These are phyloP conservation scores for Cladosporium sp. DNA, from an alignment of 2,329 filamentous ascomycete species.

Conservation along the genomic window DNA sequence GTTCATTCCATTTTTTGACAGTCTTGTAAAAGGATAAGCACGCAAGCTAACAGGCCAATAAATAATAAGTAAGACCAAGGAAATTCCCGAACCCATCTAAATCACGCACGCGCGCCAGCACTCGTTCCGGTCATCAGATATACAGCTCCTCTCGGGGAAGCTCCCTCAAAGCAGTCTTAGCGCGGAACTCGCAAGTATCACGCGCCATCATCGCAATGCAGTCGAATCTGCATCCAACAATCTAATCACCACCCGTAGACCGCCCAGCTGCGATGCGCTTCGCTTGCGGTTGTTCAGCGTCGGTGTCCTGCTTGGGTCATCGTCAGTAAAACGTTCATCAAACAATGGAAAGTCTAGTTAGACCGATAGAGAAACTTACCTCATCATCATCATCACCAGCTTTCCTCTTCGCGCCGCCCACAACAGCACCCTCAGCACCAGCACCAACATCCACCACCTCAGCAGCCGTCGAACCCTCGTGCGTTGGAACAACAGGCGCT, in stretches of 20 bases:
- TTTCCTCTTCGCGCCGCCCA: slow-evolving; percentile 35
- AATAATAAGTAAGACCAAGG: background rate
- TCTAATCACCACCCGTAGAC: background rate
- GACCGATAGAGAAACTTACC: background rate
- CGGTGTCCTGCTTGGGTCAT: slow-evolving; percentile 4
- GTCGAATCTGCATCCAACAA: background rate
- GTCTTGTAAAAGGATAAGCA: too few relatives aligned
- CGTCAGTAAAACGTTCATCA: slow-evolving; percentile 1
- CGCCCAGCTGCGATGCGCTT: slow-evolving; percentile 4
- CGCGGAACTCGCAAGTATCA: background rate
- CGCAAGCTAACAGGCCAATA: background rate
- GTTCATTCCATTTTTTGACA: too few relatives aligned
- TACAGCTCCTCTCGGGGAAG: background rate
- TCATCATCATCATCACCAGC: slow-evolving; percentile 29
- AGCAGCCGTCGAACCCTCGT: slow-evolving; percentile 3
- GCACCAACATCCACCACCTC: slow-evolving; percentile 6
- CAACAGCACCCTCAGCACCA: slow-evolving; percentile 10
- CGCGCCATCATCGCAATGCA: background rate
- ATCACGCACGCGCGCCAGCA: background rate
- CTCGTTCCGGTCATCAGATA: background rate
- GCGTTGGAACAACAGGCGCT: background rate
- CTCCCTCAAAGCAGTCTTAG: too few relatives aligned
- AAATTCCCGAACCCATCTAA: background rate
- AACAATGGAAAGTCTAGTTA: background rate
- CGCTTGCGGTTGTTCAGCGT: background rate